Conservation (phyloP, 2,329 filamentous ascomycete species). For the Colletotrichum tofieldiae region DNA sequence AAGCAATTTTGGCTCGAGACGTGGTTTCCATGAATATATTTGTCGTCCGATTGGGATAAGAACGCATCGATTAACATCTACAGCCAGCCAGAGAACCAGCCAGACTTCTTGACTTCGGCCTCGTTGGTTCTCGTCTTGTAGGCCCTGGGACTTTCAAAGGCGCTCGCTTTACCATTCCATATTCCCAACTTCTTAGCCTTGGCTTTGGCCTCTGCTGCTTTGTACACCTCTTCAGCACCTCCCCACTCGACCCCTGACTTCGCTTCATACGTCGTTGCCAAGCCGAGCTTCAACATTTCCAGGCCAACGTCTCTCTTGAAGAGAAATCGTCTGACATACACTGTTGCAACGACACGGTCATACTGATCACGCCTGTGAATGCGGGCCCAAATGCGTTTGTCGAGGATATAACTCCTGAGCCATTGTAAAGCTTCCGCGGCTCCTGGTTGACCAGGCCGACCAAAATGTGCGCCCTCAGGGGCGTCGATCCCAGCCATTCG, state of each 20-base stretch:
- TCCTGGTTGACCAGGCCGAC: constrained; percentile 87
- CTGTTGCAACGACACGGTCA: constrained; percentile 89
- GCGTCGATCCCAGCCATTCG: constrained; percentile 94
- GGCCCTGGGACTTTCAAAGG: constrained; percentile 87
- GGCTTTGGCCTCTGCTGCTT: constrained; percentile 76
- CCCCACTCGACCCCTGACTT: constrained; percentile 94
- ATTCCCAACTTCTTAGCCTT: constrained; percentile 78
- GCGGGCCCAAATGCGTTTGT: constrained; percentile 84
- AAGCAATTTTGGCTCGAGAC: background rate
- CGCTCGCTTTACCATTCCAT: constrained; percentile 77
- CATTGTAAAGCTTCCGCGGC: constrained; percentile 85
- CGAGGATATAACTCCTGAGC: constrained; percentile 80
- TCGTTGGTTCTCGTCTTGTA: constrained; percentile 78
- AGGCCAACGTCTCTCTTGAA: constrained; percentile 86
- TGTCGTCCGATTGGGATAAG: background rate
- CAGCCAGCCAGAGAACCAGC: constrained; percentile 31
- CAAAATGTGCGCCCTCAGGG: constrained; percentile 94
- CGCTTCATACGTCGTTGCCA: constrained; percentile 95
- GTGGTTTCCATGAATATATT: background rate
- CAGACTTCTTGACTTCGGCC: constrained; percentile 40
- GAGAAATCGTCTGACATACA: constrained; percentile 79
- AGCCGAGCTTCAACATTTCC: constrained; percentile 87
- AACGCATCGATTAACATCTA: constrained; percentile 13
- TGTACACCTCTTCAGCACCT: constrained; percentile 75
- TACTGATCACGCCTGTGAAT: constrained; percentile 93